These are phyloP conservation scores for Blastobotrys malaysiensis DNA, from an alignment of 1,139 yeast genomes.

Conservation along the genomic window DNA sequence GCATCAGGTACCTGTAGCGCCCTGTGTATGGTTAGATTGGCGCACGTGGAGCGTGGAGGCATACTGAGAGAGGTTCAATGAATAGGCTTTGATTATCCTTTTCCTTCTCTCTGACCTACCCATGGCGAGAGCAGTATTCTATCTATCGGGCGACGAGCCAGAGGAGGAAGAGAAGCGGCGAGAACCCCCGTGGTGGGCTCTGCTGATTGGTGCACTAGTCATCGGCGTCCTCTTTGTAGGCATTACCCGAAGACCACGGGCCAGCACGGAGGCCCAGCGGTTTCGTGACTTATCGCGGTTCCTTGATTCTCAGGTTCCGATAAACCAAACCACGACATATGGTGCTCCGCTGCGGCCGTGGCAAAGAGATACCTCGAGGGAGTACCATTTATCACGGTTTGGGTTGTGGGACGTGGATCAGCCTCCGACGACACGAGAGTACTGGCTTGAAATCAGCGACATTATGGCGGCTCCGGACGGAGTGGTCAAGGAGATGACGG, in stretches of 20 bases:
- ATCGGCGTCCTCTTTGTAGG: neutral
- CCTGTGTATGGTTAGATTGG: neutral
- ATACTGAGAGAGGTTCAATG: neutral
- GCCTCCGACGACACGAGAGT: slow-evolving; percentile 32
- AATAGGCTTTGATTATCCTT: neutral
- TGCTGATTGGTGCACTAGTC: neutral
- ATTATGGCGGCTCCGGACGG: slow-evolving; percentile 66
- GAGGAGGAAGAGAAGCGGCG: neutral
- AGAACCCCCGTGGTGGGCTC: neutral
- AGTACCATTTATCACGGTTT: slow-evolving; percentile 23
- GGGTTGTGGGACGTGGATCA: slow-evolving; percentile 15
- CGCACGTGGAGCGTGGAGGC: neutral
- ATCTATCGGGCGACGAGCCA: neutral
- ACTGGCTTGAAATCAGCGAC: slow-evolving; percentile 62
- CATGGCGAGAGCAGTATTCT: neutral
- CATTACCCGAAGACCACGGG: neutral
- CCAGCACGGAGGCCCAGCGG: neutral
- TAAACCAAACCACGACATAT: slow-evolving; percentile 14
- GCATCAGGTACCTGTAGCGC: neutral
- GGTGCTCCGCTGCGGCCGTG: slow-evolving; percentile 23
- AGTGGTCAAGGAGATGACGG: slow-evolving; percentile 48
- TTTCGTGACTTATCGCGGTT: neutral
- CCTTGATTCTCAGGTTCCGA: neutral
- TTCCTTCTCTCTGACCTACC: neutral
- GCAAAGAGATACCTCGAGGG: slow-evolving; percentile 30